A percentile compares a stretch with the other conserved stretches of the same genome.
phyloP scores from a whole-genome alignment of 257 asterid species.

The Nicotiana noctiflora region DNA sequence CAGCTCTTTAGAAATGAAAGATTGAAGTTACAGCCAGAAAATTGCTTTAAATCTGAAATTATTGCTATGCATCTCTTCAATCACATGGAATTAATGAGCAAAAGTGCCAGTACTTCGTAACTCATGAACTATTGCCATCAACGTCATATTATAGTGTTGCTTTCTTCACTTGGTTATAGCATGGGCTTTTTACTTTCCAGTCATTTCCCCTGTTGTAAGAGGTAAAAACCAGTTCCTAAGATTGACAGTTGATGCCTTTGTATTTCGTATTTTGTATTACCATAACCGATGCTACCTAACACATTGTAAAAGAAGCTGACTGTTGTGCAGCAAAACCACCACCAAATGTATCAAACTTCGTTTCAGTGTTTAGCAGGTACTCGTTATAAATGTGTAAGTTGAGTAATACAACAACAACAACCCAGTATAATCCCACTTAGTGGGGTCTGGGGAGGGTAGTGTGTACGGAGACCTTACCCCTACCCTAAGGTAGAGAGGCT shows the following conservation, averaged over 20 bases:
- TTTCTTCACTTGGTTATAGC: neutral
- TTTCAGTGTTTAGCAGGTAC: neutral
- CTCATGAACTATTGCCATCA: neutral
- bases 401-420: neutral
- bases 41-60: neutral
- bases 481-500: too few relatives aligned
- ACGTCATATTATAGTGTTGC: constrained; percentile 6
- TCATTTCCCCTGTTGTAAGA: neutral
- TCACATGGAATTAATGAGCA: neutral
- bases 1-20: constrained; percentile 1
- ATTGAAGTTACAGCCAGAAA: neutral
- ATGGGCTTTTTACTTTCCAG: neutral
- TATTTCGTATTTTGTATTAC: neutral
- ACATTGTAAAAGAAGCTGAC: constrained; percentile 6
- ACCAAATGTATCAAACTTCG: neutral
- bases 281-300: neutral
- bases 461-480: too few relatives aligned
- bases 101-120: neutral
- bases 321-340: neutral
- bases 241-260: neutral
- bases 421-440: too few relatives aligned
- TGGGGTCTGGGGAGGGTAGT: too few relatives aligned
- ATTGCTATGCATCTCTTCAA: neutral
- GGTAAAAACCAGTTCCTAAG: neutral
- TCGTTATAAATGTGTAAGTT: neutral